Conservation (phyloP, 1,284 basidiomycete genomes). For the Pseudozyma pruni region DNA sequence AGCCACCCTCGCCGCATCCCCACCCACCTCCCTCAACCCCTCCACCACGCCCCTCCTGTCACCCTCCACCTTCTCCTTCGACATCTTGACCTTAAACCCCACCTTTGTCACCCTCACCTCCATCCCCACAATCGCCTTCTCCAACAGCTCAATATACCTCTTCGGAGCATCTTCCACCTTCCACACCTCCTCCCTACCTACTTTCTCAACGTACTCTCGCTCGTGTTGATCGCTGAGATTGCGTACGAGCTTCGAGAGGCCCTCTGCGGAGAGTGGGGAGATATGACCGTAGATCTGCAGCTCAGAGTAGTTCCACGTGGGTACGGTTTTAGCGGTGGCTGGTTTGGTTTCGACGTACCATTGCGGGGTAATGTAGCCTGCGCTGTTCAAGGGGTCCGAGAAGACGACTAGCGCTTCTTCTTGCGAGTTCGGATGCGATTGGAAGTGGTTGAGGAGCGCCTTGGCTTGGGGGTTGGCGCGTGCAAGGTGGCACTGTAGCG, state of each 20-base stretch:
- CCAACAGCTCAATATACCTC: slow-evolving; percentile 67
- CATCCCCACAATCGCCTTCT: slow-evolving; percentile 69
- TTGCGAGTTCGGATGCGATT: not conserved
- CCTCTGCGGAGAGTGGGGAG: not conserved
- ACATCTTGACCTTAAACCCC: slow-evolving; percentile 70
- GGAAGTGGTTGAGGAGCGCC: slow-evolving; percentile 12
- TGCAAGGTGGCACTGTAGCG: slow-evolving; percentile 37
- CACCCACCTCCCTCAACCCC: slow-evolving; percentile 65
- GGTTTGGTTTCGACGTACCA: slow-evolving; percentile 49
- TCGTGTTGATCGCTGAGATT: slow-evolving; percentile 27
- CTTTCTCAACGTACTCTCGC: not conserved
- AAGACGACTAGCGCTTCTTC: slow-evolving; percentile 38
- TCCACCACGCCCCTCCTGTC: slow-evolving; percentile 69
- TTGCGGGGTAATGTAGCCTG: slow-evolving; percentile 42
- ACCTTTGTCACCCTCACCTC: slow-evolving; percentile 68
- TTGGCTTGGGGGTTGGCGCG: slow-evolving; percentile 50
- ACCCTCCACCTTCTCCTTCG: slow-evolving; percentile 67
- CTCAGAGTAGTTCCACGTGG: slow-evolving; percentile 55
- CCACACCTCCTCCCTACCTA: slow-evolving; percentile 51
- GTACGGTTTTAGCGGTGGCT: slow-evolving; percentile 39
- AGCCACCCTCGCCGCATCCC: slow-evolving; percentile 14
- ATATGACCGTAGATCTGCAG: slow-evolving; percentile 37
- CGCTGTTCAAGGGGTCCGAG: slow-evolving; percentile 5
- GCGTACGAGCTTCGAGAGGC: slow-evolving; percentile 7
- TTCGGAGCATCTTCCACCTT: slow-evolving; percentile 68